A percentile compares a stretch with the other conserved stretches of the same genome.
These are phyloP conservation scores for Heterobasidion annosum DNA, from an alignment of 1,284 basidiomycete species.

Conservation along the genomic window DNA sequence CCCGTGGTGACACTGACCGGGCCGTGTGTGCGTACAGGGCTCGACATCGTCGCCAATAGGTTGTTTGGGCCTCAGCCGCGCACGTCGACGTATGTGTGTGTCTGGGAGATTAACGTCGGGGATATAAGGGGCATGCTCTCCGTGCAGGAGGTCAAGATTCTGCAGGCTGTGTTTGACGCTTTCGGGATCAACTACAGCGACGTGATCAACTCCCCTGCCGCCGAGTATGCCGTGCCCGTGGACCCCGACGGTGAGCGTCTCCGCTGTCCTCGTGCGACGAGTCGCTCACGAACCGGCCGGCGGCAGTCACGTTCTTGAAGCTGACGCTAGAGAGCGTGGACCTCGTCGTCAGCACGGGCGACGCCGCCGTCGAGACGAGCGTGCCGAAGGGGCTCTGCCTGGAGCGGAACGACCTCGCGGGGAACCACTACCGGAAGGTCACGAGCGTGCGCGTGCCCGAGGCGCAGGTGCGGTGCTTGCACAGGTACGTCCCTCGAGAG, in stretches of 20 bases:
- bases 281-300: not conserved
- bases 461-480: constrained; percentile 37
- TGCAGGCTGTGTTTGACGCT: constrained; percentile 45
- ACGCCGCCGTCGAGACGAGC: constrained; percentile 46
- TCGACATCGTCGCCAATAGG: constrained; percentile 76
- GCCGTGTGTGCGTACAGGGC: constrained; percentile 32
- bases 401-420: constrained; percentile 68
- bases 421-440: constrained; percentile 52
- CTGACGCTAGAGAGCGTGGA: constrained; percentile 46
- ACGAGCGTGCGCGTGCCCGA: constrained; percentile 47
- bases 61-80: constrained; percentile 82
- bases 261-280: not conserved
- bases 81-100: constrained; percentile 80
- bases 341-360: constrained; percentile 41
- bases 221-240: constrained; percentile 49
- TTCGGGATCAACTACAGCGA: constrained; percentile 71
- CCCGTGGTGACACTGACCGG: not conserved
- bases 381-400: constrained; percentile 54
- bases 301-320: constrained; percentile 66
- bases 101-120: constrained; percentile 79
- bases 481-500: constrained; percentile 25
- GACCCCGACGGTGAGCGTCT: constrained; percentile 66
- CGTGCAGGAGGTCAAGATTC: constrained; percentile 41
- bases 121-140: constrained; percentile 50
- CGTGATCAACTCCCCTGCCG: constrained; percentile 70